Percentiles rank a stretch among this genome's conserved stretches.
Conservation (phyloP, 305 asterid species). For the Solanum chacoense region DNA sequence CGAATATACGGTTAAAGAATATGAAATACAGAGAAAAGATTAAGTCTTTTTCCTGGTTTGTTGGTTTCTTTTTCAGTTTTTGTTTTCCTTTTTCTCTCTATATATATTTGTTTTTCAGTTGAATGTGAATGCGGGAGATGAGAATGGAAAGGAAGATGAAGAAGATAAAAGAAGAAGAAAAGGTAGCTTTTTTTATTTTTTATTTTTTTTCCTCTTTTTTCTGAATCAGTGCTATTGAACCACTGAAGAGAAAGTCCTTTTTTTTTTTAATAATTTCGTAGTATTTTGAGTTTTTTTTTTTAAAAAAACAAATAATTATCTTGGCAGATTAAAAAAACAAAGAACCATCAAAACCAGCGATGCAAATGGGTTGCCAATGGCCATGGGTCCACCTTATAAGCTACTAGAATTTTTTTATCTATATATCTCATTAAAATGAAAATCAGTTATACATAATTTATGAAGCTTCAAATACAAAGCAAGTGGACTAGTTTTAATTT, state of each 20-base stretch:
- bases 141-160: neutral
- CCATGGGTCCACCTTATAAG: neutral
- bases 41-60: neutral
- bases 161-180: neutral
- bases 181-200: neutral
- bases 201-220: neutral
- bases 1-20: neutral
- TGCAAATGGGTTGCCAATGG: neutral
- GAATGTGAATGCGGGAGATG: neutral
- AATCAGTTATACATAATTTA: too few relatives aligned
- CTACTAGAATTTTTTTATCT: too few relatives aligned
- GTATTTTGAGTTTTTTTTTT: neutral
- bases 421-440: neutral
- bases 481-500: too few relatives aligned
- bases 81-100: neutral
- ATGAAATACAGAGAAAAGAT: neutral
- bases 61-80: neutral
- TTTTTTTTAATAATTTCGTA: neutral
- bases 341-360: slow-evolving; percentile 6
- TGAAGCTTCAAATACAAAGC: neutral
- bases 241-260: neutral
- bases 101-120: neutral
- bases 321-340: neutral
- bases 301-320: neutral
- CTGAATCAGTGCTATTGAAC: neutral